Conservation (phyloP, 2,329 filamentous ascomycete species). For the Pseudonectria buxi region DNA sequence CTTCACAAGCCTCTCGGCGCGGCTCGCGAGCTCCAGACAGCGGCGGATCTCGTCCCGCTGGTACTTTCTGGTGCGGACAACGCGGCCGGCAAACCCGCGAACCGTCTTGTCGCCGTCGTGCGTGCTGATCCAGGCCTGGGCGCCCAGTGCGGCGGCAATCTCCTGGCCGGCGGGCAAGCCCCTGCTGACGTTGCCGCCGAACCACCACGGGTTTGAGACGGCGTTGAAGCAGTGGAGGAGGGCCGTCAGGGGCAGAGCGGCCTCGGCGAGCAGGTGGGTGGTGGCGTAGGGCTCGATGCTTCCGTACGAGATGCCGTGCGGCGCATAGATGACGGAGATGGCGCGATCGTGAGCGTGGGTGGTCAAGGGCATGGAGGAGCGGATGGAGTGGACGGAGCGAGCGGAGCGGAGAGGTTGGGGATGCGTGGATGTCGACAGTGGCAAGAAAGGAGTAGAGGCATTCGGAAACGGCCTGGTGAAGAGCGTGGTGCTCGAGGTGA, state of each 20-base stretch:
- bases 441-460: constrained; percentile 11
- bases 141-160: constrained; percentile 46
- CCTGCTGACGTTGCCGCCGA: constrained; percentile 51
- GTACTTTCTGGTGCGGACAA: constrained; percentile 42
- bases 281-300: constrained; percentile 49
- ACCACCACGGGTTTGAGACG: constrained; percentile 53
- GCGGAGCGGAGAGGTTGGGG: constrained; percentile 26
- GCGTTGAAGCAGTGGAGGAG: constrained; percentile 59
- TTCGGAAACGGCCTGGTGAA: neutral
- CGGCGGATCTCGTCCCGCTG: constrained; percentile 38
- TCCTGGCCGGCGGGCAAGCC: constrained; percentile 52
- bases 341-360: constrained; percentile 34
- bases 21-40: constrained; percentile 16
- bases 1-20: constrained; percentile 8
- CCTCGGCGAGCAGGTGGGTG: constrained; percentile 47
- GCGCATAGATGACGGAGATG: constrained; percentile 57
- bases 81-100: constrained; percentile 42
- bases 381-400: constrained; percentile 29
- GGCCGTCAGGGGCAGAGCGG: constrained; percentile 55
- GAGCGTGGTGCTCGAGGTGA: constrained; percentile 2
- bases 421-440: constrained; percentile 30
- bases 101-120: constrained; percentile 55
- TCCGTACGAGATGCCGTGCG: constrained; percentile 52
- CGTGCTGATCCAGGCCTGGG: constrained; percentile 53
- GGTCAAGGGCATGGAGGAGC: constrained; percentile 29